A percentile compares a stretch with the other conserved stretches of the same genome.
phyloP scores from a whole-genome alignment of 129 eudicot genomes.

The Escallonia herrerae region DNA sequence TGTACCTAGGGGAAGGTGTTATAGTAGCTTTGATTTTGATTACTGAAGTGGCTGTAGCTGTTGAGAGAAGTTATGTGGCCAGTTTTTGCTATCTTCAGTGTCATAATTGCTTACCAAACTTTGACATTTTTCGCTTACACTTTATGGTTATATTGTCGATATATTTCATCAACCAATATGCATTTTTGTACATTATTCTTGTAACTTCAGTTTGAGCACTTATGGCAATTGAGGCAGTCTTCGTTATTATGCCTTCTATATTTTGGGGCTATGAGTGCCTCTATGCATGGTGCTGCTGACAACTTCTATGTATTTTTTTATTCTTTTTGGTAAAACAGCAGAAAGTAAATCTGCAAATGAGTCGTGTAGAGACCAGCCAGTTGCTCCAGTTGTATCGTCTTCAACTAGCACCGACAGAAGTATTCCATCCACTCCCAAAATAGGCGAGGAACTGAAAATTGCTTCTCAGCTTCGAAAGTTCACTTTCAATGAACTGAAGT shows the following conservation, averaged over 20 bases:
- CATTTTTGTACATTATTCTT: too few relatives aligned
- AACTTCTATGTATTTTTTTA: background rate
- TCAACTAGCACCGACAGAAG: slow-evolving; percentile 71
- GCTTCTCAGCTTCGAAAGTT: slow-evolving; percentile 82
- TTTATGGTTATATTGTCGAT: too few relatives aligned
- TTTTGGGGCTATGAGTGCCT: background rate
- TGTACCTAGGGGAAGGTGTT: too few relatives aligned
- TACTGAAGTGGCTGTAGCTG: too few relatives aligned
- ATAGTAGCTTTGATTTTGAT: too few relatives aligned
- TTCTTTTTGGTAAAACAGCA: slow-evolving; percentile 31
- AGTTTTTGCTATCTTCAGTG: too few relatives aligned
- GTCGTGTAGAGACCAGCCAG: slow-evolving; percentile 65
- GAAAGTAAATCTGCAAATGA: slow-evolving; percentile 63
- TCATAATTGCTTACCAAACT: too few relatives aligned
- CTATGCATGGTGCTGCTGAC: background rate
- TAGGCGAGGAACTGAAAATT: slow-evolving; percentile 67
- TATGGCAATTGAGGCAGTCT: background rate
- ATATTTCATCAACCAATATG: too few relatives aligned
- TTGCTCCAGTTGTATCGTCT: slow-evolving; percentile 64
- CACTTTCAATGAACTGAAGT: slow-evolving; percentile 63
- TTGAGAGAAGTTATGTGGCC: too few relatives aligned
- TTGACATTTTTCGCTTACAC: too few relatives aligned
- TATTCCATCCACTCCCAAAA: slow-evolving; percentile 58
- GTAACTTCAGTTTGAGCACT: background rate
- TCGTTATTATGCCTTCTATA: background rate